Conservation (phyloP, 1,284 basidiomycete genomes). For the Microbotryum violaceum region DNA sequence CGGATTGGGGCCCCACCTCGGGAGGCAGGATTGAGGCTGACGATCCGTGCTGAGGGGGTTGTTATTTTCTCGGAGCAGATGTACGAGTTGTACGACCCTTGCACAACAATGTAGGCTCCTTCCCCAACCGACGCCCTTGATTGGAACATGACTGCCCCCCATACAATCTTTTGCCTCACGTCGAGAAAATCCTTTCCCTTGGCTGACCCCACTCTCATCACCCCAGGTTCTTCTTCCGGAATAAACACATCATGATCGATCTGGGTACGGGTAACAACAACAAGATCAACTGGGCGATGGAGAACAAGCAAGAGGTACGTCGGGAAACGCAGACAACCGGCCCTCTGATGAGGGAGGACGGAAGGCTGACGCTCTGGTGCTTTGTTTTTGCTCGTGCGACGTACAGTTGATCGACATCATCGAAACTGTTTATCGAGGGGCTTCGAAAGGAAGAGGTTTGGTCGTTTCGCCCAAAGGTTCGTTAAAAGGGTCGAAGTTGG, state of each 20-base stretch:
- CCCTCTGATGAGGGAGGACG: constrained; percentile 8
- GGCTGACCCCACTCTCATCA: not conserved
- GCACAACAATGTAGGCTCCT: constrained; percentile 74
- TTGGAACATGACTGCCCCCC: not conserved
- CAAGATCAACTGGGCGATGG: constrained; percentile 97
- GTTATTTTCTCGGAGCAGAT: constrained; percentile 50
- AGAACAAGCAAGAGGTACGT: constrained; percentile 86
- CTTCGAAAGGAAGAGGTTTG: constrained; percentile 93
- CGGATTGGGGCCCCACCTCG: not conserved
- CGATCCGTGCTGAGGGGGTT: too few relatives aligned
- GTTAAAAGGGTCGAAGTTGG: constrained; percentile 27
- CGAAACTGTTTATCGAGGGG: constrained; percentile 95
- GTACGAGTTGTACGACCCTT: constrained; percentile 85
- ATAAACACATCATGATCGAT: constrained; percentile 98
- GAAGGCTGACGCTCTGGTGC: not conserved
- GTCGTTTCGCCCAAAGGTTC: constrained; percentile 92
- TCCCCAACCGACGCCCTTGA: not conserved
- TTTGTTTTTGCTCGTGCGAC: not conserved
- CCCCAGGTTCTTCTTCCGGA: constrained; percentile 66
- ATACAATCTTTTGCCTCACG: too few relatives aligned
- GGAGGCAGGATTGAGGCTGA: too few relatives aligned
- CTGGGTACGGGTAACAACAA: constrained; percentile 98
- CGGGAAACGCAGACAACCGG: too few relatives aligned
- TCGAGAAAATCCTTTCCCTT: too few relatives aligned
- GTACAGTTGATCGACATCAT: constrained; percentile 88